Base-by-base conservation (phyloP, 371 early-diverging fungal species). In the Nematocida sp. region DNA sequence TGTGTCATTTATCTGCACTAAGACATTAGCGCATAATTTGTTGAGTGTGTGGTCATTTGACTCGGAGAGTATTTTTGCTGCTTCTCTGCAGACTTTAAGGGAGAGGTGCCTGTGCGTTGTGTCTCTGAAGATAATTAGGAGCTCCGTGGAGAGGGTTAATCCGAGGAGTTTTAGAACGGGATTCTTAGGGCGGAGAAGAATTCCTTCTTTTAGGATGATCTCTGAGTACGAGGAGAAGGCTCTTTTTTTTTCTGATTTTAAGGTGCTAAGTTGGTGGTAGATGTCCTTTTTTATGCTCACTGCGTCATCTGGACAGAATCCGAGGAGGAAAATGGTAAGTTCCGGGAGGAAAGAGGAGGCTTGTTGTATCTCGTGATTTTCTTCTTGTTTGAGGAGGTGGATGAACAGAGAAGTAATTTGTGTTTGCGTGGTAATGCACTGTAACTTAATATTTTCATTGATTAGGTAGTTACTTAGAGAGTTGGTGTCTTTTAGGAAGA, bases 1-100 rank as follows among this genome's bases (percentile, higher is more conserved):
- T n/a, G 75, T 71, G 55, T 71, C 75, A 35, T 71, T 71, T 26
- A 71, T 71, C 63, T 71, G 75, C 51, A 71, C 75, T 16, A 71
- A 38, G 7, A 71, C 75, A 48, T 71, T 71, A n/a, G 75, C 75
- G 33, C 75, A 71, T 20, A 71, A 32, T 50, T 71, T 71, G 55
- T 63, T 61, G 35, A 71, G 75, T 30, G 75, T 71, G 45, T 71
- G 75, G 64, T 71, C 75, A 5, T 18, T 35, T 26, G 75, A 61
- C 42, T 71, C 75, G 13, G 33, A 25, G 18, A 71, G 48, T 7
- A 71, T 60, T 36, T 54, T 60, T 18, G 75, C 59, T 1, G 75
- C 60, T 36, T 71, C 75, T 45, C 61, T 33, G 55, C 75, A 71
- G n/a, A 71, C 53, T 23, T 63, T 71, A 23, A 71, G 55, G 3